phyloP scores from a whole-genome alignment of 1,284 basidiomycete genomes.

The Pseudomicrostroma phylloplanum region DNA sequence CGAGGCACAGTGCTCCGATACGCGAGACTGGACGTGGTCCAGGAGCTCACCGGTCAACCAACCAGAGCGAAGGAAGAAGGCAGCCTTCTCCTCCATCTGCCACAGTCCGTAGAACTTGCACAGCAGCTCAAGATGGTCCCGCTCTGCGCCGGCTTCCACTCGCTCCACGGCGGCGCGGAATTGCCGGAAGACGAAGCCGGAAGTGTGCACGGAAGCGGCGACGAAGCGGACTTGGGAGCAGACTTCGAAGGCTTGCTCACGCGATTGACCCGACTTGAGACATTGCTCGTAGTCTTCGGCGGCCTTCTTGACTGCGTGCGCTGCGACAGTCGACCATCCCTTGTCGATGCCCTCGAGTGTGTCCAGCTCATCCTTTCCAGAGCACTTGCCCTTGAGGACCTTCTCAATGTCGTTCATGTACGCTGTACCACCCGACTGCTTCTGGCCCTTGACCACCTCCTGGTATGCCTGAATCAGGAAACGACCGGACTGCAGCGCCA shows the following conservation, averaged over 20 bases:
- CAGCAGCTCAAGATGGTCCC: slow-evolving; percentile 36
- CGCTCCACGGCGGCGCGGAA: slow-evolving; percentile 46
- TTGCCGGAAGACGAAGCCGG: slow-evolving; percentile 50
- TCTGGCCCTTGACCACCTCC: slow-evolving; percentile 55
- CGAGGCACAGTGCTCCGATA: slow-evolving; percentile 55
- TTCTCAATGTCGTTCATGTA: slow-evolving; percentile 54
- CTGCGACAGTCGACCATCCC: slow-evolving; percentile 56
- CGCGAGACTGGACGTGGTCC: slow-evolving; percentile 53
- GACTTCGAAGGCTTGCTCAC: slow-evolving; percentile 57
- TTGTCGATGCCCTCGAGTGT: slow-evolving; percentile 55
- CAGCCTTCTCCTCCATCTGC: slow-evolving; percentile 59
- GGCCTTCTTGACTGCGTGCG: slow-evolving; percentile 58
- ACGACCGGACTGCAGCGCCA: slow-evolving; percentile 57
- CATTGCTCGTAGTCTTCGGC: slow-evolving; percentile 53
- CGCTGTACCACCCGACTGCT: slow-evolving; percentile 51
- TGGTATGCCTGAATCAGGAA: slow-evolving; percentile 56
- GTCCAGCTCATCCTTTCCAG: slow-evolving; percentile 50
- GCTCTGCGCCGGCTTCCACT: slow-evolving; percentile 30
- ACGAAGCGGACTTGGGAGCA: slow-evolving; percentile 58
- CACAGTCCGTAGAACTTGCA: slow-evolving; percentile 53
- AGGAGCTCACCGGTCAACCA: slow-evolving; percentile 54
- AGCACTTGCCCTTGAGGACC: slow-evolving; percentile 53
- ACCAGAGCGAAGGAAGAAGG: slow-evolving; percentile 55
- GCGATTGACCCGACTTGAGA: slow-evolving; percentile 54
- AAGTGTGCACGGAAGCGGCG: slow-evolving; percentile 55